Evolutionary conservation across 345 rosid genomes (phyloP).

Genomic region (Salix suchowensis): DNA sequence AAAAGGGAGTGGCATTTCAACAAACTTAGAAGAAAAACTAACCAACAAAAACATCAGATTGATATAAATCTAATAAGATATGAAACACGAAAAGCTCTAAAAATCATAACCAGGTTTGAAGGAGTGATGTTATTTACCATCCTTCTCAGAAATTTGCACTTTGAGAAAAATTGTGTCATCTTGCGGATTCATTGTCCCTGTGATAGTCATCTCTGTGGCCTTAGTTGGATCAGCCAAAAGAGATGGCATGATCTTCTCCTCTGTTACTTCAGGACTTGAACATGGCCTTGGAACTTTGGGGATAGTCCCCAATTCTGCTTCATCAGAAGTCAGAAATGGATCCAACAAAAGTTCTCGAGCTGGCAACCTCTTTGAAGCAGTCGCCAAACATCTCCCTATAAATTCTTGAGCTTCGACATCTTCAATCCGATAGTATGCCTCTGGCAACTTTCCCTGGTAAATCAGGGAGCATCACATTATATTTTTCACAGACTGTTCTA

Average conservation of each 20-base stretch:
- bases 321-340: constrained; percentile 58
- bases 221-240: constrained; percentile 33
- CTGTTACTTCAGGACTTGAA: constrained; percentile 24
- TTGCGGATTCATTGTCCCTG: constrained; percentile 67
- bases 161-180: constrained; percentile 77
- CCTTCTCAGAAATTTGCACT: constrained; percentile 71
- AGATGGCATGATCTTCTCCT: constrained; percentile 24
- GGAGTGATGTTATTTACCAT: constrained; percentile 37
- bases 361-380: constrained; percentile 65
- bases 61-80: background rate
- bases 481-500: background rate
- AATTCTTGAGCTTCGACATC: constrained; percentile 60
- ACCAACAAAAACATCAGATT: background rate
- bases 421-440: constrained; percentile 64
- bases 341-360: constrained; percentile 67
- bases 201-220: constrained; percentile 68
- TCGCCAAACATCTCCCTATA: constrained; percentile 72
- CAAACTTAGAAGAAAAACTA: background rate
- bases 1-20: too few relatives aligned
- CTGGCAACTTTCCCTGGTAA: constrained; percentile 78
- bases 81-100: background rate
- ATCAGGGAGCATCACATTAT: background rate
- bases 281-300: constrained; percentile 29
- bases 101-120: background rate
- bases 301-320: constrained; percentile 22